Percentiles rank a stretch among this genome's conserved stretches.
These are phyloP conservation scores for Didymella lethalis DNA, from an alignment of 2,329 filamentous ascomycete species.

Conservation along the genomic window DNA sequence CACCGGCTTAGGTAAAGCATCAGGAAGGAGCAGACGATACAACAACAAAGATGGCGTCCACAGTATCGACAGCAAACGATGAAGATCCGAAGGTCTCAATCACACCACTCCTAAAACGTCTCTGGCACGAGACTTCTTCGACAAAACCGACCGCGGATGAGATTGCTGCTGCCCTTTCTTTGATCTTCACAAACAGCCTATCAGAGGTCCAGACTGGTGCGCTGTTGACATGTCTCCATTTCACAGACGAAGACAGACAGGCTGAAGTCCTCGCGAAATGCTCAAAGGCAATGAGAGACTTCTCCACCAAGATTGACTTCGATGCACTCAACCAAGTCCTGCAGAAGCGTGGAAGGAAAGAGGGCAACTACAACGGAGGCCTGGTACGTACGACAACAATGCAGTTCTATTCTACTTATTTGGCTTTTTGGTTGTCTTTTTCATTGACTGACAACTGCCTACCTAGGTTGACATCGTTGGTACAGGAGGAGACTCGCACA, in stretches of 20 bases:
- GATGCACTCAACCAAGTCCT: conserved; percentile 68
- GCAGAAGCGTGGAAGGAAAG: conserved; percentile 65
- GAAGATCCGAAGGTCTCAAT: conserved; percentile 60
- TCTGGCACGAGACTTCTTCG: conserved; percentile 66
- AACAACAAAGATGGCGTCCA: conserved; percentile 20
- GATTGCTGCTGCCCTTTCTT: conserved; percentile 86
- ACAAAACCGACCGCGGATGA: conserved; percentile 70
- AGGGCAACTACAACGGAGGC: conserved; percentile 81
- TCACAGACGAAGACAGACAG: conserved; percentile 83
- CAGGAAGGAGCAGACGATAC: conserved; percentile 9
- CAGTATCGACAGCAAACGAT: conserved; percentile 38
- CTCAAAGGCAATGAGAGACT: conserved; percentile 82
- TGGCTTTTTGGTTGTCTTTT: not conserved
- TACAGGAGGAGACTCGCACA: conserved; percentile 93
- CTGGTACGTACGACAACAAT: conserved; percentile 66
- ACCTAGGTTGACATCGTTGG: conserved; percentile 92
- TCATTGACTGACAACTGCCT: conserved; percentile 1
- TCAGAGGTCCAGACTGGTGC: conserved; percentile 89
- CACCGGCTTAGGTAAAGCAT: conserved; percentile 20
- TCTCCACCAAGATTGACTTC: conserved; percentile 75
- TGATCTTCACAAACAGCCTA: conserved; percentile 90
- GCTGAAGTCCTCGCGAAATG: conserved; percentile 87
- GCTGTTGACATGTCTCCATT: conserved; percentile 89
- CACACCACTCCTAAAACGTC: conserved; percentile 74
- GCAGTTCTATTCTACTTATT: too few relatives aligned